A percentile compares a stretch with the other conserved stretches of the same genome.
These are phyloP conservation scores for Phalaenopsis equestris DNA, from an alignment of 106 monocot species.

Conservation along the genomic window DNA sequence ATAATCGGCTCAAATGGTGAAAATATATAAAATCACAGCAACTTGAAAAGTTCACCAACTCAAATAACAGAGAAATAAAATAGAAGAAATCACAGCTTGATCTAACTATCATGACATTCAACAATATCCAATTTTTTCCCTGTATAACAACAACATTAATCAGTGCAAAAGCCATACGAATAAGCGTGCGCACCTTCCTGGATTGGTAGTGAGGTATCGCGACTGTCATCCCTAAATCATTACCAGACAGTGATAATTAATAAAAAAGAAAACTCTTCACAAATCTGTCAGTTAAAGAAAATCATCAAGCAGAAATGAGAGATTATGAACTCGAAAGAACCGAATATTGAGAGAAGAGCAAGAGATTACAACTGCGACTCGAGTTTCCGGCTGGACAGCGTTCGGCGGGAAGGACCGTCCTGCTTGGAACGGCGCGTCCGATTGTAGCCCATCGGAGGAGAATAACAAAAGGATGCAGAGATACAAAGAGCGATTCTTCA, in stretches of 20 bases:
- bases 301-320: background rate
- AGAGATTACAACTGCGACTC: constrained; percentile 18
- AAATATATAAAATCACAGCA: no score
- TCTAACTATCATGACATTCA: background rate
- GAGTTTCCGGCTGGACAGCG: constrained; percentile 21
- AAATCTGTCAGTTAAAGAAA: background rate
- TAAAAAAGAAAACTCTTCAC: background rate
- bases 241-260: background rate
- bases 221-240: constrained; percentile 33
- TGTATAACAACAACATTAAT: background rate
- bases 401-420: constrained; percentile 20
- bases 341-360: background rate
- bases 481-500: background rate
- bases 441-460: constrained; percentile 36
- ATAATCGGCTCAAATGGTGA: no score
- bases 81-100: background rate
- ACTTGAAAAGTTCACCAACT: background rate
- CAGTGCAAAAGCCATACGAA: background rate
- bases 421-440: constrained; percentile 23
- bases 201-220: constrained; percentile 34
- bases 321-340: background rate
- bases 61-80: background rate
- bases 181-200: constrained; percentile 15
- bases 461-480: background rate
- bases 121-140: background rate